These are phyloP conservation scores for Theileria parva DNA, from an alignment of 169 alveolate genomes.

Conservation along the genomic window DNA sequence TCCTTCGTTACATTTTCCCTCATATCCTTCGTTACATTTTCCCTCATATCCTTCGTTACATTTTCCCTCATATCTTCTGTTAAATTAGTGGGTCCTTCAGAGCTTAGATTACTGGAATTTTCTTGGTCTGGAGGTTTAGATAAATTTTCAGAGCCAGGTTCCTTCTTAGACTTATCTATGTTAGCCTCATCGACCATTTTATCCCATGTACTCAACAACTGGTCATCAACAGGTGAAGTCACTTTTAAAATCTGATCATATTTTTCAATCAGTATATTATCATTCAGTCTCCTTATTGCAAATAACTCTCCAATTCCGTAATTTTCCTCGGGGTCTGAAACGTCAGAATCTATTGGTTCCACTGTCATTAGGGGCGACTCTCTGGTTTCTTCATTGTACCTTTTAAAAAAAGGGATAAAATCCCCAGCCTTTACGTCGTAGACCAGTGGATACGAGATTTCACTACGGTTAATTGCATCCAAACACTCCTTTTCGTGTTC, in stretches of 20 bases:
- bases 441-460: conserved; percentile 52
- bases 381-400: conserved; percentile 9
- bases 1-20: background rate
- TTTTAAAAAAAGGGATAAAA: conserved; percentile 73
- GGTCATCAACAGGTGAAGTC: conserved; percentile 31
- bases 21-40: background rate
- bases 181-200: background rate
- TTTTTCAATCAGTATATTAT: conserved; percentile 40
- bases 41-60: background rate
- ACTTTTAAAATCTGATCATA: conserved; percentile 22
- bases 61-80: background rate
- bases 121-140: background rate
- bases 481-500: conserved; percentile 72
- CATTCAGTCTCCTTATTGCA: conserved; percentile 21
- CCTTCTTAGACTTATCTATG: conserved; percentile 4
- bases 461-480: conserved; percentile 62
- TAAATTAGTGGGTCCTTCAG: background rate
- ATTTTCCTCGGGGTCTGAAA: conserved; percentile 57
- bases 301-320: conserved; percentile 46
- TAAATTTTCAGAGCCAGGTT: background rate
- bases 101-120: background rate
- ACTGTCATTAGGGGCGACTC: conserved; percentile 57
- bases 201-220: conserved; percentile 40
- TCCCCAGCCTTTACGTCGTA: conserved; percentile 59
- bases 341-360: conserved; percentile 64